A percentile compares a stretch with the other conserved stretches of the same genome.
These are phyloP conservation scores for Phytophthora pinifolia DNA, from an alignment of 352 stramenopile genomes.

Conservation along the genomic window DNA sequence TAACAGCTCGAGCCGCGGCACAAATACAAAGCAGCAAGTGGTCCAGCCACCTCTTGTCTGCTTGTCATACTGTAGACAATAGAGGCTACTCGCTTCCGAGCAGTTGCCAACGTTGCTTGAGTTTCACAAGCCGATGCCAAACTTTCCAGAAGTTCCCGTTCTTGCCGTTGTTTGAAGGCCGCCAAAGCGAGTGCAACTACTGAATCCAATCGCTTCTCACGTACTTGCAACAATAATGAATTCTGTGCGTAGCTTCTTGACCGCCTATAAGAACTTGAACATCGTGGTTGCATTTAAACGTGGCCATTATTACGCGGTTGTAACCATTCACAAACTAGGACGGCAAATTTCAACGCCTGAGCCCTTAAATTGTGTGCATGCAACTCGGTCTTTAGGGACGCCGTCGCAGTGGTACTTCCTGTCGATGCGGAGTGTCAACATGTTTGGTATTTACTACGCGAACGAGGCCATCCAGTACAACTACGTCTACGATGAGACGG, in stretches of 20 bases:
- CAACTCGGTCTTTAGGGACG: too few relatives aligned
- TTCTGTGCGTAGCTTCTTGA: conserved; percentile 1
- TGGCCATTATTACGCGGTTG: conserved; percentile 5
- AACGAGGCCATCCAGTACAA: conserved; percentile 12
- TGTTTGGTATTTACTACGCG: conserved; percentile 22
- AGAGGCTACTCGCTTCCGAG: conserved; percentile 2
- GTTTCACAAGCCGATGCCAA: not conserved
- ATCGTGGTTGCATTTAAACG: conserved; percentile 11
- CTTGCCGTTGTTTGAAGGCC: not conserved
- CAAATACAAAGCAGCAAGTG: conserved; percentile 3
- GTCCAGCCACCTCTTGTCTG: conserved; percentile 2
- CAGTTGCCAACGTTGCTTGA: not conserved
- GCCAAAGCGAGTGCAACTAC: not conserved
- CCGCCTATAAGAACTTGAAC: conserved; percentile 1
- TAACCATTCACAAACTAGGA: conserved; percentile 7
- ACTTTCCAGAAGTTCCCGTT: not conserved
- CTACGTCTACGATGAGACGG: conserved; percentile 17
- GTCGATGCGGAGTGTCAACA: conserved; percentile 8
- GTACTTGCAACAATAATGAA: conserved; percentile 11
- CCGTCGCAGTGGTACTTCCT: conserved; percentile 22
- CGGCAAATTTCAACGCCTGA: too few relatives aligned
- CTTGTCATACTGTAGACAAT: conserved; percentile 7
- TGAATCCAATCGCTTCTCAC: conserved; percentile 3
- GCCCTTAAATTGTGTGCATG: too few relatives aligned
- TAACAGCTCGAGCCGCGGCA: conserved; percentile 8